These are phyloP conservation scores for Citeromyces matritensis DNA, from an alignment of 805 yeast genomes.

Conservation along the genomic window DNA sequence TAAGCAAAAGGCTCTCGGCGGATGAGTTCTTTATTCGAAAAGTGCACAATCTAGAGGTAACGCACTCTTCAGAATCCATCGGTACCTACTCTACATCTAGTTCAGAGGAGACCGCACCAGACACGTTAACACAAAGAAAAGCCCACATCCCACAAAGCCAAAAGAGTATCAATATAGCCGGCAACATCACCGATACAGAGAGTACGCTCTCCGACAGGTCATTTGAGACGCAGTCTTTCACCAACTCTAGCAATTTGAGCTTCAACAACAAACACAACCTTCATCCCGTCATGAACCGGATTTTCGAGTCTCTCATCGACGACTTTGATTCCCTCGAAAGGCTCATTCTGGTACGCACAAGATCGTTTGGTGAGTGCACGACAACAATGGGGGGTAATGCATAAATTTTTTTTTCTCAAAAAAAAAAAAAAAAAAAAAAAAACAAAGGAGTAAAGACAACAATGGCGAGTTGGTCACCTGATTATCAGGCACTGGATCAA, in stretches of 20 bases:
- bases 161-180: slow-evolving; percentile 23
- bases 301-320: slow-evolving; percentile 43
- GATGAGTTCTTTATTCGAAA: neutral
- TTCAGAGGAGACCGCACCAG: slow-evolving; percentile 3
- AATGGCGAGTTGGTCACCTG: slow-evolving; percentile 55
- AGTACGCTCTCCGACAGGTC: neutral
- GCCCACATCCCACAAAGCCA: slow-evolving; percentile 21
- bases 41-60: slow-evolving; percentile 4
- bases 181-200: slow-evolving; percentile 1
- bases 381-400: neutral
- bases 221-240: neutral
- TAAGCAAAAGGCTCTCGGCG: neutral
- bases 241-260: neutral
- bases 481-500: slow-evolving; percentile 44
- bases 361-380: slow-evolving; percentile 1
- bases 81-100: slow-evolving; percentile 12
- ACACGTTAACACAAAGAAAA: slow-evolving; percentile 6
- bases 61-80: slow-evolving; percentile 9
- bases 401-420: neutral
- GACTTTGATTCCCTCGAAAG: slow-evolving; percentile 18
- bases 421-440: too few relatives aligned
- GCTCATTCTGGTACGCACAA: neutral
- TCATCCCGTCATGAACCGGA: slow-evolving; percentile 32
- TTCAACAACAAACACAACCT: slow-evolving; percentile 4
- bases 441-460: slow-evolving; percentile 1